Base-by-base conservation (phyloP, 1,284 basidiomycete genomes). In the Gomphus bonarii region DNA sequence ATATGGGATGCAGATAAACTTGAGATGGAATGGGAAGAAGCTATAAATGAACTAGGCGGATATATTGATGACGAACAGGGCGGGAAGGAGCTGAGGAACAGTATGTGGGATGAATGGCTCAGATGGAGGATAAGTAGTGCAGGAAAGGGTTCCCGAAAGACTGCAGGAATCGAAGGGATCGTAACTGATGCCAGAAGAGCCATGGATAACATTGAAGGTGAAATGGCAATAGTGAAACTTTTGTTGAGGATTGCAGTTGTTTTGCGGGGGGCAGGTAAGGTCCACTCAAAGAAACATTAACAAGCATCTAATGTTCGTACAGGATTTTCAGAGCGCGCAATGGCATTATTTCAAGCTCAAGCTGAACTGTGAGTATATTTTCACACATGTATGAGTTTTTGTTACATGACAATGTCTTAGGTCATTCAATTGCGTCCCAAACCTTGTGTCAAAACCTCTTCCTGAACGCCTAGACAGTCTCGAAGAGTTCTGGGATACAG, bases 401-500 rank as follows among this genome's bases (percentile, higher is more conserved):
- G 22, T 5, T 47, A 33, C 11, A 11, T 44, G n/a, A 53, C 57
- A 60, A 53, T 50, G 36, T 54, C 33, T 54, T 55, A 88, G 85
- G 46, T 73, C 74, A 12, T 88, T 82, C 61, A 70, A 77, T 59
- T 60, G 74, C 22, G 83, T 84, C 0, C 67, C 72, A 43, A 62
- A 66, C 20, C 62, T 84, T 1, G 63, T 65, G 42, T 66, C 65
- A 33, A 60, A 71, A 48, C 67, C 82, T 18, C 70, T 81, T 36
- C 70, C 77, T 22, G 64, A 61, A 4, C 75, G 76, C 50, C 69
- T 89, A 1, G 73, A 78, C 58, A 70, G 74, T 12, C 72, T 90
- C 4, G 85, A 88, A 68, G 78, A 80, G 54, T 90, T 85, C 63
- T 90, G 86, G 87, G 87, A 90, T 53, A 79, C 82, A 1, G 86